Percentiles rank a stretch among this genome's conserved stretches.
phyloP scores from a whole-genome alignment of 148 eudicot genomes.

The Nepenthes mirabilis region DNA sequence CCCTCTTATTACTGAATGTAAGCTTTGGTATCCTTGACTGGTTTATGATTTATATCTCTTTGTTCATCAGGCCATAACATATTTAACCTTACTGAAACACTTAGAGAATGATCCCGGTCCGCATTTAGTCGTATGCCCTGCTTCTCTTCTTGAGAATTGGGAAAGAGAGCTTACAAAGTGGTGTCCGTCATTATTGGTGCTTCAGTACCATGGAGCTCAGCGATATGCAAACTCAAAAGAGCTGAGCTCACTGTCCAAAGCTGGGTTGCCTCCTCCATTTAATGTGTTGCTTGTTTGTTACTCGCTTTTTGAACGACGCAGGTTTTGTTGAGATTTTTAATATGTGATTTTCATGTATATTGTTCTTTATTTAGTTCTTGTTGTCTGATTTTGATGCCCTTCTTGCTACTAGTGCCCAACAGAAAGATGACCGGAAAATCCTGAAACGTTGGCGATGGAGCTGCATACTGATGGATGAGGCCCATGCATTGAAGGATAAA shows the following conservation, averaged over 20 bases:
- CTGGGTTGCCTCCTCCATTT: slow-evolving; percentile 76
- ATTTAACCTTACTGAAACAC: slow-evolving; percentile 73
- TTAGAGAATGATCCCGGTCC: slow-evolving; percentile 93
- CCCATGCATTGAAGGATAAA: slow-evolving; percentile 95
- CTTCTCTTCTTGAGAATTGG: slow-evolving; percentile 97
- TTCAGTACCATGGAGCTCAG: slow-evolving; percentile 84
- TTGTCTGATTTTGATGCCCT: slow-evolving; percentile 22
- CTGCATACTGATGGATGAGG: slow-evolving; percentile 96
- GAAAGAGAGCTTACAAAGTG: slow-evolving; percentile 90
- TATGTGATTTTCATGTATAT: slow-evolving; percentile 1
- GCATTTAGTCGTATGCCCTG: slow-evolving; percentile 93
- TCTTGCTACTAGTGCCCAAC: slow-evolving; percentile 63
- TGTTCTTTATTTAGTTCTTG: slow-evolving; percentile 4
- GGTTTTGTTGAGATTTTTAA: slow-evolving; percentile 32
- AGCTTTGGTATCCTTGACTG: slow-evolving; percentile 5
- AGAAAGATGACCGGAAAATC: slow-evolving; percentile 92
- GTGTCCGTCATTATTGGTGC: slow-evolving; percentile 82
- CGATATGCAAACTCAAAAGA: slow-evolving; percentile 67
- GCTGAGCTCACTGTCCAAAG: slow-evolving; percentile 52
- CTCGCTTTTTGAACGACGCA: slow-evolving; percentile 92
- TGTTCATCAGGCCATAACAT: slow-evolving; percentile 72
- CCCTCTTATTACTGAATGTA: neutral
- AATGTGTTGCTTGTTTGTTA: slow-evolving; percentile 92
- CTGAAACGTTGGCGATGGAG: slow-evolving; percentile 93
- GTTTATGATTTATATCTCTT: slow-evolving; percentile 2